Evolutionary conservation across 768 basidiomycete species (phyloP).

Genomic region (Scleroderma citrinum): DNA sequence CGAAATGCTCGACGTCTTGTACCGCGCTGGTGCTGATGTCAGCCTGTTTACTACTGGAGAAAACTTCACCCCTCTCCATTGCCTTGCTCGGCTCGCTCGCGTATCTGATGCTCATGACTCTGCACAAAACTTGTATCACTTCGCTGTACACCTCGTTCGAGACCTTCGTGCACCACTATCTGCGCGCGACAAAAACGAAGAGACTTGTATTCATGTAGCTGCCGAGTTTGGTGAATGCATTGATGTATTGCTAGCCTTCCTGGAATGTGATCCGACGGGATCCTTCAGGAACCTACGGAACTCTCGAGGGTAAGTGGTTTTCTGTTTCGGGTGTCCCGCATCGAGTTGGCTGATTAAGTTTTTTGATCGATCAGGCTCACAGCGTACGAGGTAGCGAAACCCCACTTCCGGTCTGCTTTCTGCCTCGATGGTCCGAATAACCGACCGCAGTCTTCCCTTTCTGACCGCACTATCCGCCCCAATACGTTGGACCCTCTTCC

Average conservation of each 20-base stretch:
- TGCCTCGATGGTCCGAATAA: slow-evolving; percentile 41
- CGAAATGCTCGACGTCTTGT: slow-evolving; percentile 62
- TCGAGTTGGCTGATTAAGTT: not conserved
- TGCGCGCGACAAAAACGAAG: slow-evolving; percentile 58
- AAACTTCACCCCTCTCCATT: slow-evolving; percentile 64
- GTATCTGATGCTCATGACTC: slow-evolving; percentile 30
- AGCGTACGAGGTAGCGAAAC: slow-evolving; percentile 59
- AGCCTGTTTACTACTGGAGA: slow-evolving; percentile 60
- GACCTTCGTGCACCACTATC: slow-evolving; percentile 66
- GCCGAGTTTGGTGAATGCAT: slow-evolving; percentile 67
- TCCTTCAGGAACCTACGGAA: slow-evolving; percentile 57
- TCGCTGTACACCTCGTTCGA: slow-evolving; percentile 60
- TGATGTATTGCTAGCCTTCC: slow-evolving; percentile 55
- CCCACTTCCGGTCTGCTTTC: slow-evolving; percentile 61
- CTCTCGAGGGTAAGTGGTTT: slow-evolving; percentile 54
- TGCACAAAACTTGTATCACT: slow-evolving; percentile 42
- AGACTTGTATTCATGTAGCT: slow-evolving; percentile 77
- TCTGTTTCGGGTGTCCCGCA: not conserved
- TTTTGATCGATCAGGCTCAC: slow-evolving; percentile 43
- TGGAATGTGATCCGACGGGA: slow-evolving; percentile 58
- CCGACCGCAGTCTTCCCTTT: slow-evolving; percentile 50
- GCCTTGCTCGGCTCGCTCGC: slow-evolving; percentile 44
- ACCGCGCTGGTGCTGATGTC: slow-evolving; percentile 71
- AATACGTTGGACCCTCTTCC: slow-evolving; percentile 35
- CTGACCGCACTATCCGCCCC: slow-evolving; percentile 49